Evolutionary conservation across 1,139 yeast species (phyloP).

Genomic region (Diutina neorugosa): DNA sequence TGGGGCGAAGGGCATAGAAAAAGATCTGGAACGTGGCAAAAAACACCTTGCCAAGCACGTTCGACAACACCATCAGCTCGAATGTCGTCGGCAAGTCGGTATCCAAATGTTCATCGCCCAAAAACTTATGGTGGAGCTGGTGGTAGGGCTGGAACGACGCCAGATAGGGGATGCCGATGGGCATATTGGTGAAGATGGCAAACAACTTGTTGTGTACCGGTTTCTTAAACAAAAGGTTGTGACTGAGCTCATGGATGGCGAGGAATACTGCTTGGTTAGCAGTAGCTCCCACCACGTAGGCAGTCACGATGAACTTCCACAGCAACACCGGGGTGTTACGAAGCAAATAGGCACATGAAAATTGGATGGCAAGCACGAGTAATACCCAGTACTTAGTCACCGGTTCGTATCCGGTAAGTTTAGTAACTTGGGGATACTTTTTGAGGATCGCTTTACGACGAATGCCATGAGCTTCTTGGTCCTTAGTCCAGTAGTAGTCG

Average conservation of each 20-base stretch:
- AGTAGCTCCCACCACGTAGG: conserved; percentile 79
- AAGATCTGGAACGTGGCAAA: conserved; percentile 84
- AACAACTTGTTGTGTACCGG: conserved; percentile 70
- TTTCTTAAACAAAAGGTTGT: conserved; percentile 73
- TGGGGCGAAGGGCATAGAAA: conserved; percentile 83
- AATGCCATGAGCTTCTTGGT: conserved; percentile 67
- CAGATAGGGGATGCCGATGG: conserved; percentile 82
- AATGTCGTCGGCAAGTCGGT: conserved; percentile 76
- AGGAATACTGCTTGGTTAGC: conserved; percentile 73
- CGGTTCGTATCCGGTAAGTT: conserved; percentile 81
- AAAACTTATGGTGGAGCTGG: conserved; percentile 78
- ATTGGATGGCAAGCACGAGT: conserved; percentile 54
- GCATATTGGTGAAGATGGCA: conserved; percentile 67
- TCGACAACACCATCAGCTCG: conserved; percentile 66
- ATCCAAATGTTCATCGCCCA: conserved; percentile 79
- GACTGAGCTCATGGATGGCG: conserved; percentile 82
- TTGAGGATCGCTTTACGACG: conserved; percentile 64
- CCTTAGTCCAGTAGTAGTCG: conserved; percentile 78
- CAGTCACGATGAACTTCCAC: conserved; percentile 45
- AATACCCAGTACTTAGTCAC: conserved; percentile 64
- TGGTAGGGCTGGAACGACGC: conserved; percentile 92
- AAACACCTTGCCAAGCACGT: conserved; percentile 76
- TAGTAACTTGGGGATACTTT: conserved; percentile 68
- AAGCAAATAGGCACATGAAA: conserved; percentile 47
- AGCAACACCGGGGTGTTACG: conserved; percentile 42